Evolutionary conservation across 768 basidiomycete genomes (phyloP), one percentile per base, ranked within the genome.

Genomic region (Filobasidium floriforme): DNA sequence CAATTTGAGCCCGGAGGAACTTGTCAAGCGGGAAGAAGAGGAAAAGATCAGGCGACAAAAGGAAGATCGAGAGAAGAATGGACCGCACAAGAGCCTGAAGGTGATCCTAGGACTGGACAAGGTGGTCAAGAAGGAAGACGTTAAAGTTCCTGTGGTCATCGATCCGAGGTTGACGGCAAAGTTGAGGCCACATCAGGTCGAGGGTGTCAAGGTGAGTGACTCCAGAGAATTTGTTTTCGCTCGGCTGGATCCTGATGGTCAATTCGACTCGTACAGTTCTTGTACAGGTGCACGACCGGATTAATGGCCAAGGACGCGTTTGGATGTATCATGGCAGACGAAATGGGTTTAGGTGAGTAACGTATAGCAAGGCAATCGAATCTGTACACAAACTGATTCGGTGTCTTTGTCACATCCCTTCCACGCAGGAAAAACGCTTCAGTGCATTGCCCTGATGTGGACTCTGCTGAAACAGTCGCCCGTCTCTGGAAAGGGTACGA

Each of bases 311-410:
- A 90, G 54, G 89, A 91, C 72, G 91, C 94, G 68, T 82, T 80
- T 66, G 83, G 83, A 65, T 98, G 94, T 74, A 99, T 99, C 77
- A 97, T 99, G 94, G 94, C 94, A 0, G 94, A 99, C 74, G 94
- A 94, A 79, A 99, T 99, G 94, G 94, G 94, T 73, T 85, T 98
- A 15, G 94, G 82, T 72, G 70, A 73, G 79, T 77, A 66, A n/a
- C 60, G 32, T 37, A 37, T 37, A 37, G 32, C 9, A 37, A 37
- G 32, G 32, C 32, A 37, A 9, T 4, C 32, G 32, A 37, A 37
- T 37, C 32, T 37, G 4, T 37, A 9, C 32, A 4, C 32, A 37
- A 37, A 37, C 32, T 37, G 32, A 37, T 37, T 37, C 32, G 32
- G 32, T 37, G 3, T 69, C 7, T 22, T 66, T 1, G 9, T 40